A percentile compares a stretch with the other conserved stretches of the same genome.
Conservation (phyloP, 2,329 filamentous ascomycete species). For the Colletotrichum liriopes region DNA sequence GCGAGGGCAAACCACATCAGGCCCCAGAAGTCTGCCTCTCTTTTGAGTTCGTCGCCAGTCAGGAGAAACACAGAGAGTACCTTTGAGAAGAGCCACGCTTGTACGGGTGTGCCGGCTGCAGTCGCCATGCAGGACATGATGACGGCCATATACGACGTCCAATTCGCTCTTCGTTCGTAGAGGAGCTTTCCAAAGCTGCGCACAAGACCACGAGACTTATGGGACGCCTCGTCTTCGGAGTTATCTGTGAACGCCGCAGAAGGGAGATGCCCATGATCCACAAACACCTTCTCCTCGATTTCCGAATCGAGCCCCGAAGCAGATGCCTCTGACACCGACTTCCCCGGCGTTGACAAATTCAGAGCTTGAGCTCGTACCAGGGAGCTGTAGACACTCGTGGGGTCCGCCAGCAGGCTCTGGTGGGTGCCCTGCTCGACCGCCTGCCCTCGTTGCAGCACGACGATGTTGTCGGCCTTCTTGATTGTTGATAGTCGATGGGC, state of each 20-base stretch:
- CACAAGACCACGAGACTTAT: slow-evolving; percentile 29
- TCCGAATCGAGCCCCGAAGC: slow-evolving; percentile 18
- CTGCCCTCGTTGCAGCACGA: slow-evolving; percentile 61
- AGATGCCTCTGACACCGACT: background rate
- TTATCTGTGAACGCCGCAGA: background rate
- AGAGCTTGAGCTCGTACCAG: slow-evolving; percentile 47
- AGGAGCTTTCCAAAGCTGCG: slow-evolving; percentile 44
- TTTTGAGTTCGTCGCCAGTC: slow-evolving; percentile 36
- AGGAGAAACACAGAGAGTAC: slow-evolving; percentile 48
- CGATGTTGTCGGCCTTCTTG: slow-evolving; percentile 53
- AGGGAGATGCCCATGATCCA: slow-evolving; percentile 8
- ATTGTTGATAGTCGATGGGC: slow-evolving; percentile 48
- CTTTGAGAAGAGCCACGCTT: slow-evolving; percentile 51
- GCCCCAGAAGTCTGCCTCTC: slow-evolving; percentile 48
- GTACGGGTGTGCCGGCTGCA: slow-evolving; percentile 48
- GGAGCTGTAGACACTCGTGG: slow-evolving; percentile 45
- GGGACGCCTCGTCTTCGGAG: background rate
- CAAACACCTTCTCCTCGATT: slow-evolving; percentile 10
- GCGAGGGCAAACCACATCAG: slow-evolving; percentile 53
- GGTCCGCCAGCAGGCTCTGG: slow-evolving; percentile 42
- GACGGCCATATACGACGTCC: slow-evolving; percentile 47
- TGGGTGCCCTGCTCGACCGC: slow-evolving; percentile 58
- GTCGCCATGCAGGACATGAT: slow-evolving; percentile 47
- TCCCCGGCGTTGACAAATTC: slow-evolving; percentile 14
- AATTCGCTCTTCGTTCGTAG: slow-evolving; percentile 44